phyloP scores from a whole-genome alignment of 2,329 filamentous ascomycete species.

The Fusarium sp. region DNA sequence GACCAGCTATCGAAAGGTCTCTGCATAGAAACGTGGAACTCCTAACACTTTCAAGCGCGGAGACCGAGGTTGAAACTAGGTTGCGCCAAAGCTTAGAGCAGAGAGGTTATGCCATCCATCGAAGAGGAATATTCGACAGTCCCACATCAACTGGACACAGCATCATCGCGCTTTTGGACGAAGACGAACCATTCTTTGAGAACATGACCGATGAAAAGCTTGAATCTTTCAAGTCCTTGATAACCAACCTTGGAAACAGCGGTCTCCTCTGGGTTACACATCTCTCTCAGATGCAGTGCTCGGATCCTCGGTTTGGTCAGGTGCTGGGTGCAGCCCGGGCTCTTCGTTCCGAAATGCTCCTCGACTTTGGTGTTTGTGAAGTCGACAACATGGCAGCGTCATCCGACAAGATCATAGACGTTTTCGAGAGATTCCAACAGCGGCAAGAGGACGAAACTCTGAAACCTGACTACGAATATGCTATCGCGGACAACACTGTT shows the following conservation, averaged over 20 bases:
- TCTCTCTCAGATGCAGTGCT: not conserved
- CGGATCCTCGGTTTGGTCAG: not conserved
- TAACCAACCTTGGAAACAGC: not conserved
- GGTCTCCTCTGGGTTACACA: not conserved
- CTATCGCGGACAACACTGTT: not conserved
- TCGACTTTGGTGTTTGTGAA: not conserved
- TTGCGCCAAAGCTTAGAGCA: not conserved
- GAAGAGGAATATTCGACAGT: not conserved
- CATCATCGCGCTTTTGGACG: not conserved
- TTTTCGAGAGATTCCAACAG: not conserved
- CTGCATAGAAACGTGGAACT: not conserved
- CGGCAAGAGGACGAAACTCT: not conserved
- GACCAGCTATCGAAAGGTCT: not conserved
- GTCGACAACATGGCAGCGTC: not conserved
- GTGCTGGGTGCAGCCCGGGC: not conserved
- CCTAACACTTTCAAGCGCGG: not conserved
- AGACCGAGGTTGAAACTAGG: not conserved
- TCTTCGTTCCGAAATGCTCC: not conserved
- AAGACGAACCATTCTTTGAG: constrained; percentile 4
- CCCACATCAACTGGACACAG: not conserved
- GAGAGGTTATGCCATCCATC: not conserved
- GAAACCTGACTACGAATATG: constrained; percentile 5
- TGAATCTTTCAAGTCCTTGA: not conserved
- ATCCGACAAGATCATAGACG: not conserved
- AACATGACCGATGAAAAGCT: not conserved